Evolutionary conservation across 352 stramenopile species (phyloP), one percentile per base, ranked within the genome.

Genomic region (Globisporangium cederbergense): DNA sequence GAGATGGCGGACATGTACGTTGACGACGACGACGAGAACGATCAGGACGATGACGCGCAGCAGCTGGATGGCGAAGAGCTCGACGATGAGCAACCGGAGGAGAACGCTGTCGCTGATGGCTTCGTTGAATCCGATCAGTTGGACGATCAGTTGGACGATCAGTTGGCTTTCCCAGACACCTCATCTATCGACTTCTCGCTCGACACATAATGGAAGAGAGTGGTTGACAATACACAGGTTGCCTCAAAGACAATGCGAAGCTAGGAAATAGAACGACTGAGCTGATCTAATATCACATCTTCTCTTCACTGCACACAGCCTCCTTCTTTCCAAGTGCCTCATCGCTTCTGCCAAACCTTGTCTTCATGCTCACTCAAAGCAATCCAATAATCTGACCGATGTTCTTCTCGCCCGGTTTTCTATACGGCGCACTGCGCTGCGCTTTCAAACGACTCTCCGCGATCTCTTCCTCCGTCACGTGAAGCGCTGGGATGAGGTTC

Each of bases 331-430:
- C 18, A 18, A 22, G 43, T 49, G 43, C 16, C 13, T 49, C 5
- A 22, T 20, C 43, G 7, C 32, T 36, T 49, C 43, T 49, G 43
- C 43, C 43, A 11, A 49, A 49, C 18, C 43, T 20, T 52, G 20
- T 4, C 18, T 58, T n/a, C 53, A n/a, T 59, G 55, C 46, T 8
- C 42, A 20, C 61, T 89, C 63, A 93, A 42, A 93, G 70, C 50
- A 93, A 57, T 30, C 84, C 84, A 60, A 84, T 88, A 43, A 91
- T 79, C 69, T 93, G 81, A 16, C 74, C 75, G 56, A 72, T 63
- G 58, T 76, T 76, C 55, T 90, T 92, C 60, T 91, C 82, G 22
- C 84, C 84, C 49, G 86, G 86, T 66, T 79, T 87, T 58, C 83
- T 78, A 74, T 76, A 93, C 34, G 78, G 77, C 18, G 92, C 82